Conservation (phyloP, 164 flowering plant genomes). For the Vitis cinerea region DNA sequence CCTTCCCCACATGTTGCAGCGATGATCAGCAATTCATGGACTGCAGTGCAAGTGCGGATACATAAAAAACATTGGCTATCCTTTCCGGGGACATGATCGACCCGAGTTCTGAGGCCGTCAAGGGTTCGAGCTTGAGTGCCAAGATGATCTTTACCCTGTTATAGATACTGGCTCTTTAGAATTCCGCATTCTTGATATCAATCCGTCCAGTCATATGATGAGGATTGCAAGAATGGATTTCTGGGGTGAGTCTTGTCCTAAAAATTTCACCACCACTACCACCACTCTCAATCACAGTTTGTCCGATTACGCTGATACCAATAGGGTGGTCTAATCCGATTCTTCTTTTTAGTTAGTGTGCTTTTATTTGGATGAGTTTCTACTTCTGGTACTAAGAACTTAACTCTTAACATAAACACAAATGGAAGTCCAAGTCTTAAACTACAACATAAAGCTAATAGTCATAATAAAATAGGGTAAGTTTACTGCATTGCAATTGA, state of each 20-base stretch:
- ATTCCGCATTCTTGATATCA: constrained; percentile 8
- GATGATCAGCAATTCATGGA: background rate
- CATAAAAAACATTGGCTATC: constrained; percentile 8
- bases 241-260: constrained; percentile 7
- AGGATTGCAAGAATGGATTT: constrained; percentile 2
- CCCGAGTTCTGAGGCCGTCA: constrained; percentile 16
- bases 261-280: no score
- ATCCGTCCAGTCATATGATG: background rate
- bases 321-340: no score
- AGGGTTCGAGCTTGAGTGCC: constrained; percentile 15
- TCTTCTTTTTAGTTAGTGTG: no score
- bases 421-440: no score
- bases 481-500: no score
- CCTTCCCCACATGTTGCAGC: background rate
- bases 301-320: background rate
- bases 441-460: no score
- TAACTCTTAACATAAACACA: no score
- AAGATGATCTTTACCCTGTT: constrained; percentile 1
- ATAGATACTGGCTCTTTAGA: background rate
- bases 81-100: constrained; percentile 26
- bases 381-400: no score
- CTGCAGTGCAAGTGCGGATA: constrained; percentile 14
- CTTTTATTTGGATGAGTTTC: no score
- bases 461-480: no score
- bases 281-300: background rate